A percentile compares a stretch with the other conserved stretches of the same genome.
phyloP scores from a whole-genome alignment of 148 eudicot genomes.

The Oxyria digyna region DNA sequence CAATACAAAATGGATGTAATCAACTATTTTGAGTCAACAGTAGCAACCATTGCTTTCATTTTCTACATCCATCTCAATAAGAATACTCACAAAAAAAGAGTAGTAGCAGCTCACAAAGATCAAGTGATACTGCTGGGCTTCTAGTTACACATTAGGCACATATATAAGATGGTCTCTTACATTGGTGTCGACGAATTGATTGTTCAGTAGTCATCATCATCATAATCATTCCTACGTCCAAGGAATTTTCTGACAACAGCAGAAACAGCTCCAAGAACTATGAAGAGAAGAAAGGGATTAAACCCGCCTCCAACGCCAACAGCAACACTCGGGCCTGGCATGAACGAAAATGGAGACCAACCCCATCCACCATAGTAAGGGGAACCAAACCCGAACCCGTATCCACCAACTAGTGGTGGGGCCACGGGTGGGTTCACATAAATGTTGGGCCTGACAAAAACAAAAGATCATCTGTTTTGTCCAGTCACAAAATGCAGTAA shows the following conservation, averaged over 20 bases:
- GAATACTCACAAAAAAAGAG: neutral
- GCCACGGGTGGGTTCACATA: constrained; percentile 85
- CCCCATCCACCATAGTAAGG: constrained; percentile 94
- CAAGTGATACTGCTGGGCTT: neutral
- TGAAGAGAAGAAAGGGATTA: constrained; percentile 45
- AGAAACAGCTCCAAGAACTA: constrained; percentile 49
- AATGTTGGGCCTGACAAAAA: constrained; percentile 59
- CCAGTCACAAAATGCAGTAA: neutral
- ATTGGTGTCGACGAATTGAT: constrained; percentile 4
- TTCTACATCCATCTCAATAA: neutral
- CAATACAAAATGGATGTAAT: too few relatives aligned
- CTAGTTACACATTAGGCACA: neutral
- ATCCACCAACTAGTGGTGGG: constrained; percentile 87
- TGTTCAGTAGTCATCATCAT: constrained; percentile 28
- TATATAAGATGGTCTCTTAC: neutral
- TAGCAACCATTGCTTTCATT: too few relatives aligned
- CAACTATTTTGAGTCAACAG: too few relatives aligned
- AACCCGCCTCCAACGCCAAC: constrained; percentile 89
- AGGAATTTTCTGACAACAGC: constrained; percentile 47
- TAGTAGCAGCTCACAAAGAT: neutral
- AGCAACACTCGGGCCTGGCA: constrained; percentile 76
- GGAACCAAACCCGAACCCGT: constrained; percentile 59
- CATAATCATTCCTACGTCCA: constrained; percentile 35
- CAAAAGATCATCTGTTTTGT: too few relatives aligned
- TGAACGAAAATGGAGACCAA: constrained; percentile 88